These are phyloP conservation scores for Plantago ovata DNA, from an alignment of 257 asterid genomes.

Conservation along the genomic window DNA sequence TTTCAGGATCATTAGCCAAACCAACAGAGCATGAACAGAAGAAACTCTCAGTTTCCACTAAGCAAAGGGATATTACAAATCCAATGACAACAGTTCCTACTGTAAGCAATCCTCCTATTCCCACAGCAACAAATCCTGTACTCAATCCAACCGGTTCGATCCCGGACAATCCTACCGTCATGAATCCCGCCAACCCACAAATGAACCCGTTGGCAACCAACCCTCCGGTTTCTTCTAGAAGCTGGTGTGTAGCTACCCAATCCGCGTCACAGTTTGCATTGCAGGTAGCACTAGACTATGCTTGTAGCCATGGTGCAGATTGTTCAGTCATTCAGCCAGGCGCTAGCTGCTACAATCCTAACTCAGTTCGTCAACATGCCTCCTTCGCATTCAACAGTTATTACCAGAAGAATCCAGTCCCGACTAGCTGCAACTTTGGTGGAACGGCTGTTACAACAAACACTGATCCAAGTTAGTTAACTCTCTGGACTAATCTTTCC, in stretches of 20 bases:
- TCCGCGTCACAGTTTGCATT: conserved; percentile 44
- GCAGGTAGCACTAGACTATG: conserved; percentile 72
- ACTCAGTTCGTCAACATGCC: conserved; percentile 47
- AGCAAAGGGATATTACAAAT: conserved; percentile 52
- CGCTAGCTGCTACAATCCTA: conserved; percentile 56
- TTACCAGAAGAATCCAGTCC: conserved; percentile 74
- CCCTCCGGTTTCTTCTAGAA: conserved; percentile 41
- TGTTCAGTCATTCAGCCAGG: conserved; percentile 65
- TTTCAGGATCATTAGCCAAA: conserved; percentile 24
- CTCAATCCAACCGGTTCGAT: conserved; percentile 42
- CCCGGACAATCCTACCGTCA: conserved; percentile 18
- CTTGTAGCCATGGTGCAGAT: conserved; percentile 67
- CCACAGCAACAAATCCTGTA: conserved; percentile 37
- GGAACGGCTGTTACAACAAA: conserved; percentile 74
- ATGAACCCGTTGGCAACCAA: conserved; percentile 40
- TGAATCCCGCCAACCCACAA: conserved; percentile 41
- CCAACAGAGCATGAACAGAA: conserved; percentile 17
- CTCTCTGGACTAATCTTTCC: not conserved
- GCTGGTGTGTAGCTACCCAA: conserved; percentile 79
- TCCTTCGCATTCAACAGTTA: conserved; percentile 79
- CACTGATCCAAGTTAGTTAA: conserved; percentile 69
- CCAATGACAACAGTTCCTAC: conserved; percentile 68
- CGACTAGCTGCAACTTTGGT: conserved; percentile 72
- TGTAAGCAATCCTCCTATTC: conserved; percentile 29
- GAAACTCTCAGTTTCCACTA: conserved; percentile 26